A percentile compares a stretch with the other conserved stretches of the same genome.
These are phyloP conservation scores for Aurantiochytrium sp. DNA, from an alignment of 108 stramenopile species.

Conservation along the genomic window DNA sequence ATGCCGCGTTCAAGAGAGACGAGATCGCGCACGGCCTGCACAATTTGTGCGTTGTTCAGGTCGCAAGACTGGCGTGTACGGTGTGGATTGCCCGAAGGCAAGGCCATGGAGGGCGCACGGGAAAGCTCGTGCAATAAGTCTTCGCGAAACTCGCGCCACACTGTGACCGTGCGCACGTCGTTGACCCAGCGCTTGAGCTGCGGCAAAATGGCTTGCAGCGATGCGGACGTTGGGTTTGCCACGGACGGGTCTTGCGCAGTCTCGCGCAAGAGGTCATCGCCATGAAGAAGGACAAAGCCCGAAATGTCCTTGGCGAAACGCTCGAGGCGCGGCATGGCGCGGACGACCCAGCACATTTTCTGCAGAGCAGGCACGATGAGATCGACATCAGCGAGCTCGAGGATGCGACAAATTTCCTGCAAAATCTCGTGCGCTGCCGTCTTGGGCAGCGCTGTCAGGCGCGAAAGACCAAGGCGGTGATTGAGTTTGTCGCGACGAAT, in stretches of 20 bases:
- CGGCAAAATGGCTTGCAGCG: slow-evolving; percentile 24
- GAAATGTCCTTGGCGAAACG: slow-evolving; percentile 28
- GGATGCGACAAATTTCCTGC: slow-evolving; percentile 24
- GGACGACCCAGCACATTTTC: slow-evolving; percentile 28
- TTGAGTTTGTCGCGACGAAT: slow-evolving; percentile 25
- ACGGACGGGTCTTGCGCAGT: background rate
- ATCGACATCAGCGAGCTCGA: slow-evolving; percentile 22
- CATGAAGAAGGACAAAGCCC: slow-evolving; percentile 16
- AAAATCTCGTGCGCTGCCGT: slow-evolving; percentile 21
- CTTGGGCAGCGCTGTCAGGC: slow-evolving; percentile 18
- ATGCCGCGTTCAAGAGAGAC: slow-evolving; percentile 15
- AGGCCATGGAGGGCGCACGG: background rate
- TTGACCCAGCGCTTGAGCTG: slow-evolving; percentile 20
- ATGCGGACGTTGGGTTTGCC: background rate
- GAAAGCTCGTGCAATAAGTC: slow-evolving; percentile 14
- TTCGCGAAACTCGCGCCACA: background rate
- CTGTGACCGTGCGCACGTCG: background rate
- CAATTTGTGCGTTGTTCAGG: slow-evolving; percentile 3
- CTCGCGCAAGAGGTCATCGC: background rate
- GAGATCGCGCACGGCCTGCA: slow-evolving; percentile 14
- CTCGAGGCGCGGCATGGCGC: slow-evolving; percentile 27
- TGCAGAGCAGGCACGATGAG: slow-evolving; percentile 22
- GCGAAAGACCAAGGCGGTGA: slow-evolving; percentile 20
- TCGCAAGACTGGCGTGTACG: background rate
- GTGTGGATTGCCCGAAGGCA: background rate